Conservation (phyloP, 108 stramenopile genomes). For the Schizochytrium sp. region DNA sequence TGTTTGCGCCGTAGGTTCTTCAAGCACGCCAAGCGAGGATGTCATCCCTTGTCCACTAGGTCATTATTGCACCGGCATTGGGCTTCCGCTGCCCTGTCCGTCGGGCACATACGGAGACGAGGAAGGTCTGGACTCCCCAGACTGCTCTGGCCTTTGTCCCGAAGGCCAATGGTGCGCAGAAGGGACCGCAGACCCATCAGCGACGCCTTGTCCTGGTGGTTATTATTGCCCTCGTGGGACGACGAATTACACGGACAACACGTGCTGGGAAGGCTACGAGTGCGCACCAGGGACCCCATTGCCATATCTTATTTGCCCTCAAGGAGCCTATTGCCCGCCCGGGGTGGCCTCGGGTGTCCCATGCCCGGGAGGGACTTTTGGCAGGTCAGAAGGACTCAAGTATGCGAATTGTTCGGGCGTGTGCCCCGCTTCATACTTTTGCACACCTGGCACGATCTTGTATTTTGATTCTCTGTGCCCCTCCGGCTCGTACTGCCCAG, state of each 20-base stretch:
- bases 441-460: neutral
- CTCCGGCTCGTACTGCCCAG: neutral
- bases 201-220: neutral
- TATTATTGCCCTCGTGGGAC: neutral
- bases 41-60: neutral
- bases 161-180: neutral
- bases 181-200: neutral
- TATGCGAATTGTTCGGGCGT: neutral
- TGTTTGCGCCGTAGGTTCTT: neutral
- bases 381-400: neutral
- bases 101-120: neutral
- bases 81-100: neutral
- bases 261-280: neutral
- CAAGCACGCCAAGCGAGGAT: neutral
- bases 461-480: neutral
- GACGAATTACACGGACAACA: neutral
- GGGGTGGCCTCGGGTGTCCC: neutral
- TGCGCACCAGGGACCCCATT: neutral
- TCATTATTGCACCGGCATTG: neutral
- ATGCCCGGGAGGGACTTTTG: neutral
- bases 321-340: neutral
- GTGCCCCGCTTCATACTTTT: neutral
- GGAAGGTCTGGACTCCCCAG: neutral
- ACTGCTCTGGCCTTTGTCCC: neutral
- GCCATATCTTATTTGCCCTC: neutral